Conservation (phyloP, 202 grass and related monocot genomes). For the Carex sylvatica region DNA sequence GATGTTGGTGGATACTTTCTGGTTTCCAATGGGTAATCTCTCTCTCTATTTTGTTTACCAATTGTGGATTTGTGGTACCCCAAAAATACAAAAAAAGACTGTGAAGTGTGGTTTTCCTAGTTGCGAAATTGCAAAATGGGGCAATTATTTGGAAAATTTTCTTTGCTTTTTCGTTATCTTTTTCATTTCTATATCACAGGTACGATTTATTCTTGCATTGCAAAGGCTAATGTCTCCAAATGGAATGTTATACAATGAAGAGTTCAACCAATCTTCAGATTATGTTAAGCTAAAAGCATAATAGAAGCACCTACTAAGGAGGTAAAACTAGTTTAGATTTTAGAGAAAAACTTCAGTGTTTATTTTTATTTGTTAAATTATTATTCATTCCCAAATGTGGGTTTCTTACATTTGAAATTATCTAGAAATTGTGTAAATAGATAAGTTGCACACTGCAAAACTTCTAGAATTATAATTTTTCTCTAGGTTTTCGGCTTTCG, state of each 20-base stretch:
- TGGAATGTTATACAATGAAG: slow-evolving; percentile 68
- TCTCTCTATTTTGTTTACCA: neutral
- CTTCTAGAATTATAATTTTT: neutral
- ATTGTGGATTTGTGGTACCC: neutral
- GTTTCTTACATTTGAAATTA: neutral
- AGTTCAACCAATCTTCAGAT: slow-evolving; percentile 49
- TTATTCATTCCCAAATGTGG: neutral
- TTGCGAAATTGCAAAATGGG: neutral
- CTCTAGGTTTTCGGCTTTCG: too few relatives aligned
- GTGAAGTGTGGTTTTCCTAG: too few relatives aligned
- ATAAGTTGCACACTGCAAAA: neutral
- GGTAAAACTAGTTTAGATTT: neutral
- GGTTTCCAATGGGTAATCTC: slow-evolving; percentile 88
- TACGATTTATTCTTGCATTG: slow-evolving; percentile 64
- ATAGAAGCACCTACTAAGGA: slow-evolving; percentile 22
- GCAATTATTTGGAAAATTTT: neutral
- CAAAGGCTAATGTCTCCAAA: slow-evolving; percentile 61
- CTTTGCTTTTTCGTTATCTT: neutral
- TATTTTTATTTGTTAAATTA: neutral
- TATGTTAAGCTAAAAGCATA: slow-evolving; percentile 43
- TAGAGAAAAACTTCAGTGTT: neutral
- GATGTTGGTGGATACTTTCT: slow-evolving; percentile 86
- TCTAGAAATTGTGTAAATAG: neutral
- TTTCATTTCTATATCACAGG: slow-evolving; percentile 31
- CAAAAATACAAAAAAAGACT: too few relatives aligned